Evolutionary conservation across 495 filamentous ascomycete species (phyloP), one percentile per base, ranked within the genome.

Genomic region (Platismatia glauca): DNA sequence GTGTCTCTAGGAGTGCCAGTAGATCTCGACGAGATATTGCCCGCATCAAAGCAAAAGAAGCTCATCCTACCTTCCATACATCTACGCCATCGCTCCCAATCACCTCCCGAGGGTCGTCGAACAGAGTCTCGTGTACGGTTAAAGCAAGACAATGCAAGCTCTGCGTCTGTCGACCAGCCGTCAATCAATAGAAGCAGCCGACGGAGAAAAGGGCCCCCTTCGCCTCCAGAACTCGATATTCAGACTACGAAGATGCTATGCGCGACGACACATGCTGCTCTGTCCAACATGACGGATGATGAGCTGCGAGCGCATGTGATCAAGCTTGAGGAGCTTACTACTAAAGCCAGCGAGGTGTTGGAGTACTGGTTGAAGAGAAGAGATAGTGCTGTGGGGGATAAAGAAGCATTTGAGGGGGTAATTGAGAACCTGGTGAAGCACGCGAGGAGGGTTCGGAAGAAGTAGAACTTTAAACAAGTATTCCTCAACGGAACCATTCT

Each of bases 391-490:
- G 77, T 95, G 60, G 85, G 88, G 34, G 93, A 99, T 66, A 89
- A 95, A 68, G 93, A 97, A 75, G 90, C 90, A 8, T 97, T 99
- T 78, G 94, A 99, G 70, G 90, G 89, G 0, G 94, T 99, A 12
- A 96, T 99, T 79, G 95, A 97, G 76, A 96, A 97, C 71, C 76
- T 99, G 62, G 94, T 99, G 50, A 94, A 88, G 73, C 94, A 96
- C 77, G 94, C 95, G 12, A 81, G 91, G 74, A 89, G 92, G 71
- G 86, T 89, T 55, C 79, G 94, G 71, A 94, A 92, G 74, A 82
- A 72, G 70, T 57, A 58, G 58, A 41, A 56, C 3, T 59, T 15
- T 16, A 39, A 2, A n/a, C n/a, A n/a, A n/a, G 7, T 39, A 39
- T 15, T 39, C 8, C 13, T 39, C 50, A 18, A 27, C 20, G 24